Base-by-base conservation (phyloP, 2,329 filamentous ascomycete genomes). In the Aciculosporium take region DNA sequence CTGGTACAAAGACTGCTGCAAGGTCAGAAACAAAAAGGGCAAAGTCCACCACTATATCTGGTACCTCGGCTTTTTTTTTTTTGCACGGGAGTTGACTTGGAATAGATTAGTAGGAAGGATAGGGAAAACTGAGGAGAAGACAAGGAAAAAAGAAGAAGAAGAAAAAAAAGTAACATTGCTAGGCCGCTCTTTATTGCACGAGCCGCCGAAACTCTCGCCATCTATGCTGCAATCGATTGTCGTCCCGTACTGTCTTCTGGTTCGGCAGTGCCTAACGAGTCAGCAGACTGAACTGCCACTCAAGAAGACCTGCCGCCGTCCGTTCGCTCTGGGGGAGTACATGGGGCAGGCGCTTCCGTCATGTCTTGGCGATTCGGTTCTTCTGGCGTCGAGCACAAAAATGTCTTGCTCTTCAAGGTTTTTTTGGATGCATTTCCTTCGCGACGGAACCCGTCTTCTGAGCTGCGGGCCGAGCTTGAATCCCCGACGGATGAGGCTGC, bases 321-420 rank as follows among this genome's bases (percentile, higher is more conserved):
- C 4, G 45, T 56, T 36, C 56, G 56, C 34, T 53, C 51, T 5
- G 56, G 56, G 12, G 56, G 56, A 10, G 56, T 59, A 33, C 51
- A 55, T 8, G 40, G 39, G 20, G 29, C 39, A 23, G 21, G 3
- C 10, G 20, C 50, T 23, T 25, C 31, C 24, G 23, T 1, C 18
- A 44, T 24, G 4, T 35, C 39, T 13, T 29, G 20, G 1, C 20
- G 38, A 20, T 6, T 24, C 32, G 6, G 28, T 12, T 41, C 38
- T 17, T 44, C 35, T 24, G 42, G 42, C 24, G 35, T 38, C 7
- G 24, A 35, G n/a, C 28, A 41, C 23, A 29, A n/a, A n/a, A n/a
- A 20, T 6, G 27, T 24, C 15, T 33, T 25, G 4, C 31, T 24
- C 10, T 44, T 35, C 4, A n/a, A 10, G 13, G 13, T 15, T n/a